Conservation (phyloP, 169 alveolate species). For the Plasmodium reichenowi region DNA sequence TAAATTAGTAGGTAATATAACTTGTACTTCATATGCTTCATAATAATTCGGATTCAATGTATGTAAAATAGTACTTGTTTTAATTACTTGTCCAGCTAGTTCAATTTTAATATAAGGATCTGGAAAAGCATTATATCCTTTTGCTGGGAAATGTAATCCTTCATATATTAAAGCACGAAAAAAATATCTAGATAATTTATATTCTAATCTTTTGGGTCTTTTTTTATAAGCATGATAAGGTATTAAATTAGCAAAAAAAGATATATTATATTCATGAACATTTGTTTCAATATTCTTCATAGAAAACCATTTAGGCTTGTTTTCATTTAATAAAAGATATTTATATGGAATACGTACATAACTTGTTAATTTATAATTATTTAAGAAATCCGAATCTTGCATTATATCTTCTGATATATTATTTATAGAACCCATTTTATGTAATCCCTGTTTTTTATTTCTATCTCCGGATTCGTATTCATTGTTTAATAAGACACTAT, state of each 20-base stretch:
- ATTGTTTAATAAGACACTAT: slow-evolving; percentile 12
- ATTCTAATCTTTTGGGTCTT: slow-evolving; percentile 88
- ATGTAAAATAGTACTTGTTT: slow-evolving; percentile 85
- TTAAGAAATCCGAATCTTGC: slow-evolving; percentile 21
- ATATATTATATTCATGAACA: slow-evolving; percentile 76
- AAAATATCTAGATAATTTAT: slow-evolving; percentile 83
- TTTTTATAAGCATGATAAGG: slow-evolving; percentile 75
- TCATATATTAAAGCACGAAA: slow-evolving; percentile 91
- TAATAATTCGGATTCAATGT: slow-evolving; percentile 90
- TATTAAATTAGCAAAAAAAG: slow-evolving; percentile 77
- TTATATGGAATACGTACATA: slow-evolving; percentile 82
- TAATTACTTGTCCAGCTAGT: slow-evolving; percentile 87
- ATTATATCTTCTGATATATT: slow-evolving; percentile 19
- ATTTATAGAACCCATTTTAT: slow-evolving; percentile 60
- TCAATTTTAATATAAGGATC: slow-evolving; percentile 84
- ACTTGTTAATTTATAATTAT: slow-evolving; percentile 58
- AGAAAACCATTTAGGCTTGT: slow-evolving; percentile 91
- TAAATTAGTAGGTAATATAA: slow-evolving; percentile 89
- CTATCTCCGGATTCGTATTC: slow-evolving; percentile 24
- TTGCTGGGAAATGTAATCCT: slow-evolving; percentile 90
- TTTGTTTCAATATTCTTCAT: slow-evolving; percentile 78
- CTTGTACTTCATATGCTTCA: slow-evolving; percentile 90
- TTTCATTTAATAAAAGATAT: slow-evolving; percentile 77
- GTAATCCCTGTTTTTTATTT: neutral
- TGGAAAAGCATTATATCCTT: slow-evolving; percentile 84